A percentile compares a stretch with the other conserved stretches of the same genome.
Conservation (phyloP, 1,284 basidiomycete genomes). For the Pulveroboletus sp. region DNA sequence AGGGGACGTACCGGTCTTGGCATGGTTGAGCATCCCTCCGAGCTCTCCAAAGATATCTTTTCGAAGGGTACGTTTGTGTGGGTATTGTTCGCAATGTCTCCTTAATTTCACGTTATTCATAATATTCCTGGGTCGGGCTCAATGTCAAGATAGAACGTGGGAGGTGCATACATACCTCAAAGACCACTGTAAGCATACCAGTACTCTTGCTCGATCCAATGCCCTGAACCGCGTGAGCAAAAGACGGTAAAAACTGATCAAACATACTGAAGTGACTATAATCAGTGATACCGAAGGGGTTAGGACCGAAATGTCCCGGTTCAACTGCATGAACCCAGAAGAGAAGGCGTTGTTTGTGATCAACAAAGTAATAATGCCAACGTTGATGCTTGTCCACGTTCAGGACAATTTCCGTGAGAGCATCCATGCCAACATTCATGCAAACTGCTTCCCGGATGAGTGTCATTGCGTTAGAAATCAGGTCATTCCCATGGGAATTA, state of each 20-base stretch:
- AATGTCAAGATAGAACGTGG: neutral
- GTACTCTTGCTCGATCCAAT: conserved; percentile 11
- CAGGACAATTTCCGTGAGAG: conserved; percentile 17
- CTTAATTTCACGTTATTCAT: conserved; percentile 4
- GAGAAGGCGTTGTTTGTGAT: conserved; percentile 16
- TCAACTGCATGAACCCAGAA: conserved; percentile 14
- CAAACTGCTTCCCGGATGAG: conserved; percentile 3
- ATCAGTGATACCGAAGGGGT: conserved; percentile 4
- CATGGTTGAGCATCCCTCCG: conserved; percentile 18
- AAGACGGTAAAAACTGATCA: neutral
- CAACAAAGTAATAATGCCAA: conserved; percentile 20
- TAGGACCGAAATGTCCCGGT: neutral
- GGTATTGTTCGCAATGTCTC: conserved; percentile 22
- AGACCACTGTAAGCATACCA: conserved; percentile 1
- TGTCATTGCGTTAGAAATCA: neutral
- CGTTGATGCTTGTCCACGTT: conserved; percentile 6
- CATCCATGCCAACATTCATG: conserved; percentile 10
- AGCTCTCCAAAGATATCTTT: conserved; percentile 3
- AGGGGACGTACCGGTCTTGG: conserved; percentile 7
- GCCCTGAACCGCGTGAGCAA: conserved; percentile 11
- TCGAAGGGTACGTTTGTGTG: conserved; percentile 8
- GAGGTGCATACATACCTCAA: neutral
- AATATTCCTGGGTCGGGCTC: neutral
- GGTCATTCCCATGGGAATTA: neutral
- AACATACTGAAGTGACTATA: conserved; percentile 12